A percentile compares a stretch with the other conserved stretches of the same genome.
Conservation (phyloP, 805 yeast genomes). For the Sugiyamaella marilandica region DNA sequence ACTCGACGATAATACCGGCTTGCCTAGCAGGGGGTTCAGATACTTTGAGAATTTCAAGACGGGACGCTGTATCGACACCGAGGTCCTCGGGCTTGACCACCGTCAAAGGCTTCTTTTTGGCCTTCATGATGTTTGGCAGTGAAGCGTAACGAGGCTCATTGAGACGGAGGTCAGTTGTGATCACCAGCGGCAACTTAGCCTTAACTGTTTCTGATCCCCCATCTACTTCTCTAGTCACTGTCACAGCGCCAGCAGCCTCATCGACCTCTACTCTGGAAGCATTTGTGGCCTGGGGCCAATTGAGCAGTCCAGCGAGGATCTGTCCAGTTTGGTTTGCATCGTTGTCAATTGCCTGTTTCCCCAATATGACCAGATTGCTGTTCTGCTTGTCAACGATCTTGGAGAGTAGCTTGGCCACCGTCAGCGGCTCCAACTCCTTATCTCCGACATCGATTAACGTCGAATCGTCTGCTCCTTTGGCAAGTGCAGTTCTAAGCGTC, state of each 20-base stretch:
- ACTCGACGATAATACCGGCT: conserved; percentile 74
- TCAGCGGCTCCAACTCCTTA: conserved; percentile 73
- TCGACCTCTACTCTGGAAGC: conserved; percentile 78
- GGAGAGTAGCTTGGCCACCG: conserved; percentile 79
- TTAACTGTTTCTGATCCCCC: conserved; percentile 86
- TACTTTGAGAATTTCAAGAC: conserved; percentile 65
- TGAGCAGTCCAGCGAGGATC: conserved; percentile 86
- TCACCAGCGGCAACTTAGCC: conserved; percentile 74
- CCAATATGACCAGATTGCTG: conserved; percentile 78
- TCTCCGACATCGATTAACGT: conserved; percentile 77
- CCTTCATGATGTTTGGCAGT: conserved; percentile 95
- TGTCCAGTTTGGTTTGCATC: conserved; percentile 95
- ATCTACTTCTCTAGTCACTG: conserved; percentile 88
- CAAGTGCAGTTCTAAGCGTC: conserved; percentile 80
- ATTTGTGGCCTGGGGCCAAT: conserved; percentile 96
- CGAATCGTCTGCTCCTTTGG: conserved; percentile 89
- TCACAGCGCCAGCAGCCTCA: conserved; percentile 51
- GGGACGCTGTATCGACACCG: conserved; percentile 57
- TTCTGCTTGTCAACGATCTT: conserved; percentile 64
- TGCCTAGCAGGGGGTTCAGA: conserved; percentile 81
- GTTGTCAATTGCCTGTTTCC: conserved; percentile 96
- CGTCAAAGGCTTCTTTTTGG: conserved; percentile 90
- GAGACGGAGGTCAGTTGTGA: conserved; percentile 89
- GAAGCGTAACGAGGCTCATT: conserved; percentile 96
- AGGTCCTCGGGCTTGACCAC: conserved; percentile 60